A percentile compares a stretch with the other conserved stretches of the same genome.
Evolutionary conservation across 805 yeast species (phyloP).

Genomic region (Dipodascopsis uninucleata): DNA sequence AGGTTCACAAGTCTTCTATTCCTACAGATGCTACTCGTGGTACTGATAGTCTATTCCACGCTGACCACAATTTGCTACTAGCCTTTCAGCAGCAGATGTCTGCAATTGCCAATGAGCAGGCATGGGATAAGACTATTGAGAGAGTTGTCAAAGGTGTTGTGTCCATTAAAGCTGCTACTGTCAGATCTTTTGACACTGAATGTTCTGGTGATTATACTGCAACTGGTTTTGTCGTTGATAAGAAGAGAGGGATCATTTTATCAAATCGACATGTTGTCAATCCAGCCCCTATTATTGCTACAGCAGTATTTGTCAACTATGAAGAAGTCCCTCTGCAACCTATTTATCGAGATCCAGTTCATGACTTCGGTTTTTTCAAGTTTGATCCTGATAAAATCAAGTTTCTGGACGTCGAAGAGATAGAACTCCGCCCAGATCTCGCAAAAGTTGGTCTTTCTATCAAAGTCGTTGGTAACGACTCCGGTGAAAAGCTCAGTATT

Average conservation of each 20-base stretch:
- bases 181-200: slow-evolving; percentile 26
- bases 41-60: no score
- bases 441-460: slow-evolving; percentile 23
- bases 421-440: slow-evolving; percentile 26
- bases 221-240: slow-evolving; percentile 27
- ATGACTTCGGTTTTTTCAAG: slow-evolving; percentile 27
- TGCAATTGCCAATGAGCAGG: slow-evolving; percentile 10
- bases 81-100: slow-evolving; percentile 7
- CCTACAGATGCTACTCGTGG: no score
- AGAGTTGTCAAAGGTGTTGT: slow-evolving; percentile 26
- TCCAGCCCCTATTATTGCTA: slow-evolving; percentile 26
- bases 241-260: slow-evolving; percentile 21
- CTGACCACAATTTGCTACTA: no score
- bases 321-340: slow-evolving; percentile 27
- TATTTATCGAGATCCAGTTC: slow-evolving; percentile 27
- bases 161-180: slow-evolving; percentile 25
- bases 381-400: slow-evolving; percentile 22
- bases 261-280: slow-evolving; percentile 27
- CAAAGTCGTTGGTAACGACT: slow-evolving; percentile 27
- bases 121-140: slow-evolving; percentile 26
- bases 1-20: no score
- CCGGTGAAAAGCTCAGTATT: slow-evolving; percentile 27
- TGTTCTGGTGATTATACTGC: slow-evolving; percentile 26
- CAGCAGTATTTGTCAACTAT: slow-evolving; percentile 27
- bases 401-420: slow-evolving; percentile 23